phyloP scores from a whole-genome alignment of 164 flowering plant species.

The Houttuynia cordata region DNA sequence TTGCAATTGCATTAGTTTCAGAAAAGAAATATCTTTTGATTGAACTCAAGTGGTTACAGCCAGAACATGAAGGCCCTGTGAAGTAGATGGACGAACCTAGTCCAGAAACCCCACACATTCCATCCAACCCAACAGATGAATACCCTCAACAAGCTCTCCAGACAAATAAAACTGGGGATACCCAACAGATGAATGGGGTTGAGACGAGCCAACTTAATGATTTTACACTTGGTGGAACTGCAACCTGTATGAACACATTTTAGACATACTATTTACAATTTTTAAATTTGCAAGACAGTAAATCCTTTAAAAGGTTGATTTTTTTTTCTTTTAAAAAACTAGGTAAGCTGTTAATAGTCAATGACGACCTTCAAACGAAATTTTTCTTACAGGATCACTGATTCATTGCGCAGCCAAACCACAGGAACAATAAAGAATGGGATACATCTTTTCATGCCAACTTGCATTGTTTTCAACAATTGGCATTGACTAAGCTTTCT shows the following conservation, averaged over 20 bases:
- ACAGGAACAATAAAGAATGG: background rate
- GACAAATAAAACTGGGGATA: slow-evolving; percentile 73
- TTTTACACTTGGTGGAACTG: slow-evolving; percentile 72
- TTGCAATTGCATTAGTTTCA: too few relatives aligned
- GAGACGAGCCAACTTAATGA: slow-evolving; percentile 54
- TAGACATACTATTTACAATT: background rate
- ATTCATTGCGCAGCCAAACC: background rate
- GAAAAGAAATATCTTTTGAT: slow-evolving; percentile 32
- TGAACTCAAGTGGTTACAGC: slow-evolving; percentile 8
- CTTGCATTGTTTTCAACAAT: background rate
- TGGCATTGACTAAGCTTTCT: background rate
- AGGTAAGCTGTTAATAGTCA: background rate
- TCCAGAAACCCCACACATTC: slow-evolving; percentile 54
- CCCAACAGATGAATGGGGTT: slow-evolving; percentile 39
- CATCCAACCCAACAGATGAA: slow-evolving; percentile 17
- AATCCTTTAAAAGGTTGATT: background rate
- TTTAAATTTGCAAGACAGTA: background rate
- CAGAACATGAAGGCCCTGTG: slow-evolving; percentile 20
- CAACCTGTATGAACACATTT: slow-evolving; percentile 34
- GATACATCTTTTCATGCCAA: background rate
- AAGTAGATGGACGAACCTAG: slow-evolving; percentile 64
- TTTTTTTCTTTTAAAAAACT: background rate
- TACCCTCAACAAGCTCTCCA: slow-evolving; percentile 25
- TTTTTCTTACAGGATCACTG: background rate
- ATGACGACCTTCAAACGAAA: background rate